Evolutionary conservation across 345 rosid species (phyloP), one percentile per base, ranked within the genome.

Genomic region (Eucalyptus cladocalyx): DNA sequence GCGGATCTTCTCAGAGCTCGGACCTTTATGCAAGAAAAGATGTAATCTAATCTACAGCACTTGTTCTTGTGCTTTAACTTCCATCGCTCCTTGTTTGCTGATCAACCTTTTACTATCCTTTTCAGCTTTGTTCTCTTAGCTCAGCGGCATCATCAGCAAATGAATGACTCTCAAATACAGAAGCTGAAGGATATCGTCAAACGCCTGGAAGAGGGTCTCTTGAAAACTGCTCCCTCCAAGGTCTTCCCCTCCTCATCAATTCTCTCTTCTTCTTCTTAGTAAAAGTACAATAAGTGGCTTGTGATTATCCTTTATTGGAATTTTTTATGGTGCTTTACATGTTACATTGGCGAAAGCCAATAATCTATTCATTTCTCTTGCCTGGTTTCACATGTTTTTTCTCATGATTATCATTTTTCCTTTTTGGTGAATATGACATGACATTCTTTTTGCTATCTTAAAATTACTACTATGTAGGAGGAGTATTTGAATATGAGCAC

Each of bases 131-230:
- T 65, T 43, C 88, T 94, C 87, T 90, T 98, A 90, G 90, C 92
- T 88, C 93, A 92, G 88, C 93, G 96, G 90, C 95, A 93, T 87
- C 87, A 88, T 56, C 92, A 91, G 81, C 90, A 93, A 47, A 83
- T 94, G 87, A 91, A 87, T 89, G 96, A 95, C 21, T 76, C 89
- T 87, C 92, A 94, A 91, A 91, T 91, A 90, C 88, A 88, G 58
- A 98, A 49, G 92, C 91, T 88, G 88, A 93, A 65, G 91, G 98
- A 94, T 90, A 76, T 96, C 86, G 95, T 95, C 58, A 98, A 90
- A 91, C 98, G 99, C 91, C 92, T 97, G 88, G 99, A 98, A 90
- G 98, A 95, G 87, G 97, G 98, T 87, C 91, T 98, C 45, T 95
- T 94, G 90, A 97, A 92, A 93, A 85, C 56, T 86, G 99, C 98